Evolutionary conservation across 106 monocot genomes (phyloP).

Genomic region (Posidonia australis): DNA sequence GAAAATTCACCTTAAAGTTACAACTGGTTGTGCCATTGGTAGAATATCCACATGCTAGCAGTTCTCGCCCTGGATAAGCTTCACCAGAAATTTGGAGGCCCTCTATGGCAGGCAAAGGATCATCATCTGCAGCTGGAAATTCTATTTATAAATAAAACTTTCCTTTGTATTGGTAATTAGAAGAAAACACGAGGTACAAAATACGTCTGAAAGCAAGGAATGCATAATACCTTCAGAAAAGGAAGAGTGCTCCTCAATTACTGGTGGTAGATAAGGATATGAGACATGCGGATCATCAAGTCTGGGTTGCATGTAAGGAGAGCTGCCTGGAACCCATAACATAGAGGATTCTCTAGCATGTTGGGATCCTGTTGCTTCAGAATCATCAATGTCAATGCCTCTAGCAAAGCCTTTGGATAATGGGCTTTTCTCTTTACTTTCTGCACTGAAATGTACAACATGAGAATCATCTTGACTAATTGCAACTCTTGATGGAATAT

Average conservation of each 20-base stretch:
- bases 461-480: constrained; percentile 34
- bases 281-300: constrained; percentile 49
- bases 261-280: constrained; percentile 77
- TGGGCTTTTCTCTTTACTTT: constrained; percentile 35
- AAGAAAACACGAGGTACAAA: neutral
- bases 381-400: constrained; percentile 21
- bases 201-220: neutral
- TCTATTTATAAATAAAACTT: neutral
- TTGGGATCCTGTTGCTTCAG: constrained; percentile 24
- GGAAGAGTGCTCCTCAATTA: constrained; percentile 93
- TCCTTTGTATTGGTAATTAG: neutral
- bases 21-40: constrained; percentile 95
- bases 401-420: constrained; percentile 38
- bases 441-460: constrained; percentile 23
- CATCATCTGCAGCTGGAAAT: constrained; percentile 82
- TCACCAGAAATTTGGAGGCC: constrained; percentile 91
- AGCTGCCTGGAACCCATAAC: constrained; percentile 33
- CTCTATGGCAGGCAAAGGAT: constrained; percentile 87
- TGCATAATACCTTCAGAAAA: constrained; percentile 79
- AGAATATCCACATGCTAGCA: constrained; percentile 76
- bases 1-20: constrained; percentile 74
- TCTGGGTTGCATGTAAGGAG: constrained; percentile 37
- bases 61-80: constrained; percentile 85
- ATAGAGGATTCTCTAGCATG: constrained; percentile 31
- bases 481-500: constrained; percentile 24